Base-by-base conservation (phyloP, 2,329 filamentous ascomycete species). In the Ascocoryne sarcoides region DNA sequence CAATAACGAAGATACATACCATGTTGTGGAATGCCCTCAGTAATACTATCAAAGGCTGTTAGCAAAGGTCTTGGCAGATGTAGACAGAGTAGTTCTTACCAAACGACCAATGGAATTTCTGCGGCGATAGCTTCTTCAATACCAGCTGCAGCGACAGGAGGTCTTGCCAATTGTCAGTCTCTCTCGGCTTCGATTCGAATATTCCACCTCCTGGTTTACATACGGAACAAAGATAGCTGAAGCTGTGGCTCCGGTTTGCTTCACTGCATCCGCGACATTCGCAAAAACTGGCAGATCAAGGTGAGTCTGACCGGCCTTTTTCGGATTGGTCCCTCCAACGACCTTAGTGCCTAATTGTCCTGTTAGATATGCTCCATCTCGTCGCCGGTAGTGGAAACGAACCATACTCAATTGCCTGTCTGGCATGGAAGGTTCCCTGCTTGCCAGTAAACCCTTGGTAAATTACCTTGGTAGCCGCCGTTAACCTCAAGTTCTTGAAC, bases 391-490 rank as follows among this genome's bases (percentile, higher is more conserved):
- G 31, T 7, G 34, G 36, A 47, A 42, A 58, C 55, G 63, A 85
- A 93, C 87, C 92, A 69, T 98, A 98, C 67, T 94, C 92, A 67
- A 98, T 95, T 54, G 92, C 92, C 71, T 95, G 89, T 65, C 87
- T 77, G 53, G 92, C 92, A 67, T 98, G 92, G 76, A 98, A 98
- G 58, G 84, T 90, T 82, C 87, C 87, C 76, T 94, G 88, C 75
- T 86, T 92, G 64, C 90, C 90, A 42, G 90, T 96, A 67, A 96
- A 96, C 55, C 92, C 92, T 71, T 98, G 92, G 73, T 79, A 96
- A 60, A 96, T 72, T 54, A 98, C 87, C 72, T 92, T 93, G 58
- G 92, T 98, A 55, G 95, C 82, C 64, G 72, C 63, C 67, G 88
- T 95, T 73, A 96, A 89, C 68, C 87, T 84, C 60, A 96, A 78